Base-by-base conservation (phyloP, 805 yeast species). In the Wickerhamiella dianesei region DNA sequence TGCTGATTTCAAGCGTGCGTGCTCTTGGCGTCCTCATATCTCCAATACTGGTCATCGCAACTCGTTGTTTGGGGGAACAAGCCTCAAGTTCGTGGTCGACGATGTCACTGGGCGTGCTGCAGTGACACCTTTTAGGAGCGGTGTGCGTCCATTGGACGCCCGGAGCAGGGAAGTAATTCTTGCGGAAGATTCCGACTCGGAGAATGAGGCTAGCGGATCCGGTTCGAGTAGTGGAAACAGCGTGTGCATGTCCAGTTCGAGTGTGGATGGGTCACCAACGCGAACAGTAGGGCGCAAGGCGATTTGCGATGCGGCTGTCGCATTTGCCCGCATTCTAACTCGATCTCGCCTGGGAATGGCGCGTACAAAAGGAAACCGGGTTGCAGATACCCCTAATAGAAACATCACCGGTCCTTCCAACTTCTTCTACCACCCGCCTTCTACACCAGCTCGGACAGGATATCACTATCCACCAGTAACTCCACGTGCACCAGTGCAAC, bases 261-360 rank as follows among this genome's bases (percentile, higher is more conserved):
- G 32, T 25, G 9, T 25, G 9, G 32, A 25, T 12, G 12, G 32
- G 6, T 6, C 32, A 6, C 32, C 32, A 25, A 25, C 32, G 12
- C 32, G 32, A 6, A 25, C 32, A 6, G 32, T 25, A 6, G 32
- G 32, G 12, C 32, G 32, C 32, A 25, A 25, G 12, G 41, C 47
- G n/a, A 40, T 48, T 17, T 39, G 45, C 36, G 56, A 56, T 42
- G 59, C 59, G 13, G 40, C 51, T 13, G 51, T 53, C 9, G 59
- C 53, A 8, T 56, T 56, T 47, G 56, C 57, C n/a, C 50, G 53
- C 32, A 47, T 52, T 5, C 41, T 54, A 5, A 55, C 57, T 37
- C 47, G 57, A 21, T 46, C 54, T 4, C 36, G 49, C 12, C 47
- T 50, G 22, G 49, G 41, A 17, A 13, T 19, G 20, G 43, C 36